Conservation (phyloP, 1,284 basidiomycete genomes). For the Papiliotrema nemorosa region DNA sequence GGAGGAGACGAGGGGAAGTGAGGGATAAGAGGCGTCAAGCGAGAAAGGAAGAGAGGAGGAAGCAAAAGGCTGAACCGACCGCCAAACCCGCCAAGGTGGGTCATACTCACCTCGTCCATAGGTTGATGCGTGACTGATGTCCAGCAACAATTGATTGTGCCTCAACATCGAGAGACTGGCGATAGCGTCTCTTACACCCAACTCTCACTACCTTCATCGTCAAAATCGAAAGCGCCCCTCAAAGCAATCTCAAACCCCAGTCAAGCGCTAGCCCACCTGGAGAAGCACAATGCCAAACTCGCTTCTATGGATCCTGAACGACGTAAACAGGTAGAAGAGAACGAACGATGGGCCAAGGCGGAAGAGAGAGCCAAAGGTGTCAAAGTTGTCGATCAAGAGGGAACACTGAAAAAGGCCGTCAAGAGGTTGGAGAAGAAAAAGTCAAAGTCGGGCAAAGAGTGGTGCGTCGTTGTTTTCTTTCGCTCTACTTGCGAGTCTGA, state of each 20-base stretch:
- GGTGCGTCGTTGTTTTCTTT: constrained; percentile 56
- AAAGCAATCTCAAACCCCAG: constrained; percentile 64
- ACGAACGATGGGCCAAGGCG: constrained; percentile 81
- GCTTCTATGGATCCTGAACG: constrained; percentile 71
- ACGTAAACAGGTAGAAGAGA: constrained; percentile 69
- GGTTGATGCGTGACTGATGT: not conserved
- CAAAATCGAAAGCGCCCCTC: constrained; percentile 57
- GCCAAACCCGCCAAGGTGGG: constrained; percentile 44
- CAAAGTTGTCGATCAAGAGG: constrained; percentile 81
- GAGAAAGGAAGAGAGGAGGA: constrained; percentile 72
- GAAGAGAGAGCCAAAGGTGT: constrained; percentile 76
- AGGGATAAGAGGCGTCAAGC: constrained; percentile 77
- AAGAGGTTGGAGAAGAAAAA: constrained; percentile 89
- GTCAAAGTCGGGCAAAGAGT: constrained; percentile 71
- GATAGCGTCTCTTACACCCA: constrained; percentile 67
- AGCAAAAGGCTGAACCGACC: constrained; percentile 51
- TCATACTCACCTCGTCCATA: not conserved
- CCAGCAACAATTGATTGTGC: constrained; percentile 70
- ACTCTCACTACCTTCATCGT: constrained; percentile 52
- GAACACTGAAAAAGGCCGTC: constrained; percentile 76
- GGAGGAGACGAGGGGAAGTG: constrained; percentile 70
- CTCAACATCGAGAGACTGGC: constrained; percentile 32
- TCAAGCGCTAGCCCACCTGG: constrained; percentile 75
- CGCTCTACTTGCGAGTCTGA: constrained; percentile 1
- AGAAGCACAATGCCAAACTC: constrained; percentile 68